Conservation (phyloP, 176 grass and related monocot genomes). For the Hordeum marinum region DNA sequence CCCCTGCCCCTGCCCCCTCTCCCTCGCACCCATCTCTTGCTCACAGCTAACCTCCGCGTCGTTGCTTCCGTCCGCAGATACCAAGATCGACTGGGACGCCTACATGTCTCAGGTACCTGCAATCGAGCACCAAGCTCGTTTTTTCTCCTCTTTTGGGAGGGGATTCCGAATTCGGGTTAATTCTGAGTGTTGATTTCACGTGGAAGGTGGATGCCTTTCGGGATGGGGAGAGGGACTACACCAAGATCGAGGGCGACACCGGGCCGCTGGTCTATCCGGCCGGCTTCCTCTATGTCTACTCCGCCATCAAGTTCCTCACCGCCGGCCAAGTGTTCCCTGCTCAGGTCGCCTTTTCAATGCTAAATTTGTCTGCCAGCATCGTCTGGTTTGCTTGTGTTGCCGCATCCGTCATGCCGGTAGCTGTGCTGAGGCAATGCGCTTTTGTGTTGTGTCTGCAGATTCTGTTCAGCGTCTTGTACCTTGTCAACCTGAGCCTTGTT, state of each 20-base stretch:
- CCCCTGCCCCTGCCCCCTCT: neutral
- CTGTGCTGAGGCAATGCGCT: neutral
- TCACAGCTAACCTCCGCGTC: neutral
- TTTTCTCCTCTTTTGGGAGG: neutral
- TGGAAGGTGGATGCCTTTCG: constrained; percentile 75
- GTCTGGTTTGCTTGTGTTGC: neutral
- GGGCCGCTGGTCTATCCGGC: constrained; percentile 92
- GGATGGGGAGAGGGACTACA: constrained; percentile 82
- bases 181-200: neutral
- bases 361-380: neutral
- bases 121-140: neutral
- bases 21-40: neutral
- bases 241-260: constrained; percentile 89
- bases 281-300: constrained; percentile 93
- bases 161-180: neutral
- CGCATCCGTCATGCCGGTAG: neutral
- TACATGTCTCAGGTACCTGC: constrained; percentile 92
- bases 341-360: constrained; percentile 40
- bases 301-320: constrained; percentile 70
- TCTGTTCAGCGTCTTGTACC: constrained; percentile 75
- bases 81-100: constrained; percentile 96
- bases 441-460: constrained; percentile 49
- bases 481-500: constrained; percentile 71
- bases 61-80: constrained; percentile 51
- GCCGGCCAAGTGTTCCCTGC: constrained; percentile 73